These are phyloP conservation scores for Ophiosphaerella korrae DNA, from an alignment of 2,329 filamentous ascomycete genomes.

Conservation along the genomic window DNA sequence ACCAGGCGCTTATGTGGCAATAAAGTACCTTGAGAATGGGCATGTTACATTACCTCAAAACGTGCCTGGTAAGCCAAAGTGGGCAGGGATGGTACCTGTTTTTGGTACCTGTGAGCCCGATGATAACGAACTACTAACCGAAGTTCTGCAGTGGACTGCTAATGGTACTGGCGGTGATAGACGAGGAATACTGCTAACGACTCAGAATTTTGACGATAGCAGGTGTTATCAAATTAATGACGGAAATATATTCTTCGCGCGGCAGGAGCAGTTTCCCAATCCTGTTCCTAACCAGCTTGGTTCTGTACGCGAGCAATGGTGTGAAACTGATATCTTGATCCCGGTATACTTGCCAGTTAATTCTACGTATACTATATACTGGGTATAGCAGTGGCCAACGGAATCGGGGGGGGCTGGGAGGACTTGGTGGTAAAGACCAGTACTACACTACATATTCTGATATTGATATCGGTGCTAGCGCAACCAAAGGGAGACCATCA, in stretches of 20 bases:
- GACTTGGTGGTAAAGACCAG: conserved; percentile 1
- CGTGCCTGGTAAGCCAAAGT: conserved; percentile 1
- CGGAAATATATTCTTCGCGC: no score
- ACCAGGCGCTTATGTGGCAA: neutral
- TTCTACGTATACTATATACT: conserved; percentile 7
- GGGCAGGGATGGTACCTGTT: conserved; percentile 4
- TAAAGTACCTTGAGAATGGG: conserved; percentile 5
- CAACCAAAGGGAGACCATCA: neutral
- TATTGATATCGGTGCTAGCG: no score
- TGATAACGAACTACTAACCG: neutral
- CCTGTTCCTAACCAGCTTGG: neutral
- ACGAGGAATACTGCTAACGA: neutral
- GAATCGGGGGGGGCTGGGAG: conserved; percentile 1
- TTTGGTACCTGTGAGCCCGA: conserved; percentile 7
- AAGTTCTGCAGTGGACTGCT: conserved; percentile 6
- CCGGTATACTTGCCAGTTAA: conserved; percentile 6
- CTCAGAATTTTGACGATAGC: no score
- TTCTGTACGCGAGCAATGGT: conserved; percentile 3
- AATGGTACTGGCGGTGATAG: conserved; percentile 3
- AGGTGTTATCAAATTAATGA: no score
- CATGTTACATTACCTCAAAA: conserved; percentile 1
- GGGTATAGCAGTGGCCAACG: conserved; percentile 6
- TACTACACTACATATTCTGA: no score
- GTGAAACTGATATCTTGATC: conserved; percentile 6
- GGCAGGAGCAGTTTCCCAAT: no score